Base-by-base conservation (phyloP, 2,329 filamentous ascomycete species). In the Xylariomycetidae sp. region DNA sequence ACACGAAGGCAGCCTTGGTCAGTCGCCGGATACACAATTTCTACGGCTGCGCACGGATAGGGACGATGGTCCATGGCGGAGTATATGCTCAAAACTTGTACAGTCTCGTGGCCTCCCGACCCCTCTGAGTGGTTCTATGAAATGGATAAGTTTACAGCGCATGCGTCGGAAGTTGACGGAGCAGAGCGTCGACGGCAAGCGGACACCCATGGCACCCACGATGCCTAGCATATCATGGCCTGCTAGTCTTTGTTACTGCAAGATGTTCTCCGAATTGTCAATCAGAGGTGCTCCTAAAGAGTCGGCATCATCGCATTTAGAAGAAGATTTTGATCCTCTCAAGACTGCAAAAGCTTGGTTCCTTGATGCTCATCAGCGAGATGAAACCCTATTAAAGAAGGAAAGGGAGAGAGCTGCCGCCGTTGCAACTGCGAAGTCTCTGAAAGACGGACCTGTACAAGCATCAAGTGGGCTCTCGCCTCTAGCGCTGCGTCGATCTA, bases 11-110 rank as follows among this genome's bases (percentile, higher is more conserved):
- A 62, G 59, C 13, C 49, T 66, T 20, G 67, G 61, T 4, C 70
- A 72, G 34, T 75, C 72, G 2, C 73, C 73, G 10, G 73, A 72
- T 42, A 68, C 70, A 0, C 73, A 76, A 41, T 53, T 65, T 6
- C 49, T 69, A 34, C 65, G 67, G 16, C 46, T 63, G 8, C 62
- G 63, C 23, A 52, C 62, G 5, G 59, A 64, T 8, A 52, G 50
- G 15, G 64, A 69, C 23, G 56, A 61, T 11, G 62, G 60, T 25
- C 60, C 66, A 10, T 74, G 71, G 72, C 72, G 67, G 33, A 63
- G 59, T 27, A 63, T 67, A 15, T 77, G 72, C 37, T 57, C 69
- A 26, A 71, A 63, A 36, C 57, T 74, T 16, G 57, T 79, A 4
- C 65, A 72, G 35, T 59, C 70, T 40, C 63, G 67, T 30, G 71